Conservation (phyloP, 2,329 filamentous ascomycete species). For the Fusarium neocosmosporiellum region DNA sequence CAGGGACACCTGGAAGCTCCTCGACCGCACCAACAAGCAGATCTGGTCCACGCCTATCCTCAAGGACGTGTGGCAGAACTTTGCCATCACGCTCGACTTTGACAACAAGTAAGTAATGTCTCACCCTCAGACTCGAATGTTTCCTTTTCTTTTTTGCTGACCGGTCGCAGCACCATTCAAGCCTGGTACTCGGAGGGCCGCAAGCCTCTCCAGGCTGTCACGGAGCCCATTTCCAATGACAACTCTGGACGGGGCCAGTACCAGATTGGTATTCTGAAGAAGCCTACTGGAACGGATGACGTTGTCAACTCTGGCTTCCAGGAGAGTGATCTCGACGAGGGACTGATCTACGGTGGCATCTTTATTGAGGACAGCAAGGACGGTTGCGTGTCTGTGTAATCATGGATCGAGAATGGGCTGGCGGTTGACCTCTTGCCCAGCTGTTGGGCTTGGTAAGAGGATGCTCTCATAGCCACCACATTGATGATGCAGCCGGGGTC, state of each 20-base stretch:
- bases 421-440: not conserved
- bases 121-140: not conserved
- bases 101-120: slow-evolving; percentile 58
- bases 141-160: not conserved
- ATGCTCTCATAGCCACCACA: not conserved
- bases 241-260: slow-evolving; percentile 69
- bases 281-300: slow-evolving; percentile 61
- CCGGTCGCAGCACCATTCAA: slow-evolving; percentile 60
- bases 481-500: not conserved
- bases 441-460: not conserved
- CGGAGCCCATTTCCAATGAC: slow-evolving; percentile 59
- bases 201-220: slow-evolving; percentile 59
- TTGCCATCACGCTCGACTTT: slow-evolving; percentile 69
- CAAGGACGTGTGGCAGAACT: slow-evolving; percentile 69
- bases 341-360: slow-evolving; percentile 63
- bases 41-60: slow-evolving; percentile 65
- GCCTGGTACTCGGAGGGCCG: slow-evolving; percentile 66
- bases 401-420: not conserved
- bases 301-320: slow-evolving; percentile 62
- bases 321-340: slow-evolving; percentile 61
- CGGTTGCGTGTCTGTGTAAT: slow-evolving; percentile 48
- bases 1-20: slow-evolving; percentile 57
- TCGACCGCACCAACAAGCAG: slow-evolving; percentile 59
- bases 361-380: slow-evolving; percentile 62
- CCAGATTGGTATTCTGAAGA: slow-evolving; percentile 73